phyloP scores from a whole-genome alignment of 2,329 filamentous ascomycete species.

The Penicillium thymicola region DNA sequence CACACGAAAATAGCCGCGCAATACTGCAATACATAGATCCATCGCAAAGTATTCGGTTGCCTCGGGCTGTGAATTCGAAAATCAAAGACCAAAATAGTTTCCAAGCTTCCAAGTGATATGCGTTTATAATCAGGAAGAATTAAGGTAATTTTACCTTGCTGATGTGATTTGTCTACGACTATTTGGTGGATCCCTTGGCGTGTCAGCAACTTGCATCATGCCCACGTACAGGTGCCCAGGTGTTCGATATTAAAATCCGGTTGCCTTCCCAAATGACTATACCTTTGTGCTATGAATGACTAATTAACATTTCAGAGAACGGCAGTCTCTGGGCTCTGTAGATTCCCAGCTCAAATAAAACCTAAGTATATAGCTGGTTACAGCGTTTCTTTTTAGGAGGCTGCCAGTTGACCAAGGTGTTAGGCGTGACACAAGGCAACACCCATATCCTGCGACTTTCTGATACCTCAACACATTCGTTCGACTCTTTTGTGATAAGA shows the following conservation, averaged over 20 bases:
- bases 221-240: too few species aligned
- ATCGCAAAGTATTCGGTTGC: not conserved
- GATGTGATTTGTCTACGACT: not conserved
- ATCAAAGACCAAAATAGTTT: not conserved
- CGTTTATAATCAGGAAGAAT: not conserved
- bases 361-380: not conserved
- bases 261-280: not conserved
- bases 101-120: not conserved
- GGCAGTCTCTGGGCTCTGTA: not conserved
- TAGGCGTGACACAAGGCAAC: not conserved
- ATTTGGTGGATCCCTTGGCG: not conserved
- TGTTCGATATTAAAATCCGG: not conserved
- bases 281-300: too few species aligned
- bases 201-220: not conserved
- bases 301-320: not conserved
- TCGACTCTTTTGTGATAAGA: too few species aligned
- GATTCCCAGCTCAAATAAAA: not conserved
- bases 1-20: not conserved
- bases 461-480: not conserved
- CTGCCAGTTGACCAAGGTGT: too few species aligned
- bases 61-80: not conserved
- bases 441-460: accelerated
- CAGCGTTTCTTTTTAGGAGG: too few species aligned
- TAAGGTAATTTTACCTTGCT: not conserved
- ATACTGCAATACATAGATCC: not conserved